These are phyloP conservation scores for Vachellia pachyceras DNA, from an alignment of 306 rosid species.

Conservation along the genomic window DNA sequence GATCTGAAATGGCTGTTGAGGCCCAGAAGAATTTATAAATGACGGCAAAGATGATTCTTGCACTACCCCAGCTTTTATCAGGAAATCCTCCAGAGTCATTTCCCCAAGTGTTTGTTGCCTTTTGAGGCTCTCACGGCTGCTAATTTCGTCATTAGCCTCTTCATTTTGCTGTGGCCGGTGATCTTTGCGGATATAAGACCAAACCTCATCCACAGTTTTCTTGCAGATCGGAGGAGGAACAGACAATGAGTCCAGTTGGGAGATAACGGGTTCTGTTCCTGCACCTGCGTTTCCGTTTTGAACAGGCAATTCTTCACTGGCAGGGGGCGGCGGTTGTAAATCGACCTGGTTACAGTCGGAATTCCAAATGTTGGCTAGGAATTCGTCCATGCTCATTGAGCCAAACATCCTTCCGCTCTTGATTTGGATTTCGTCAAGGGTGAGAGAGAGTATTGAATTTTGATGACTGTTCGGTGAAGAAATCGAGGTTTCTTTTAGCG, in stretches of 20 bases:
- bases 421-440: conserved; percentile 65
- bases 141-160: conserved; percentile 2
- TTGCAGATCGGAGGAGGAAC: conserved; percentile 66
- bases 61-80: conserved; percentile 76
- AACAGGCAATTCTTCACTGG: conserved; percentile 19
- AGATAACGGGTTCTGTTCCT: conserved; percentile 16
- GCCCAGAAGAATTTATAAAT: conserved; percentile 4
- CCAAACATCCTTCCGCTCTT: conserved; percentile 61
- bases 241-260: conserved; percentile 43
- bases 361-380: conserved; percentile 69
- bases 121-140: conserved; percentile 20
- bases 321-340: not conserved
- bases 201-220: conserved; percentile 72
- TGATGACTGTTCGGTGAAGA: conserved; percentile 42
- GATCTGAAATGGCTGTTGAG: conserved; percentile 27
- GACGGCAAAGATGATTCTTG: conserved; percentile 38
- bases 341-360: conserved; percentile 49
- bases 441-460: conserved; percentile 50
- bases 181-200: conserved; percentile 64
- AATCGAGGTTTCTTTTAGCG: conserved; percentile 25
- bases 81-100: conserved; percentile 76
- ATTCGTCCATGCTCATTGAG: conserved; percentile 78
- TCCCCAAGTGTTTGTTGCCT: conserved; percentile 59
- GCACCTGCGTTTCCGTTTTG: conserved; percentile 17
- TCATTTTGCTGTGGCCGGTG: conserved; percentile 27